These are phyloP conservation scores for Kwoniella mangroviensis DNA, from an alignment of 768 basidiomycete species.

Conservation along the genomic window DNA sequence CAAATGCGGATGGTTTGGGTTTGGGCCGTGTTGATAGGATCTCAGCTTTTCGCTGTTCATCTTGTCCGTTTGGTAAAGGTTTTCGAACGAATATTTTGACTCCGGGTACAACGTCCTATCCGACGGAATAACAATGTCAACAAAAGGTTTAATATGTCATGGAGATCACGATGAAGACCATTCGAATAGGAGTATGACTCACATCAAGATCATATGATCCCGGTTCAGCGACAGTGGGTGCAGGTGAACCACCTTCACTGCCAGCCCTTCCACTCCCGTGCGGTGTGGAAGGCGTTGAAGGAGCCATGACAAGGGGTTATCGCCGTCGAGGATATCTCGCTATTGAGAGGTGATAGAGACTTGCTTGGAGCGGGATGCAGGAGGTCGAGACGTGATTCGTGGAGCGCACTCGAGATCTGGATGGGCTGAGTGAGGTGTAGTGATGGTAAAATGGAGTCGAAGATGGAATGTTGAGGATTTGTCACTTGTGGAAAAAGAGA, in stretches of 20 bases:
- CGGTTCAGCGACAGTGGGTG: conserved; percentile 46
- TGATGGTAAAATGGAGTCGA: background rate
- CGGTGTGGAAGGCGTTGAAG: conserved; percentile 49
- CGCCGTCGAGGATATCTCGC: conserved; percentile 20
- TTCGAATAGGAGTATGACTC: conserved; percentile 15
- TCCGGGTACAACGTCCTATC: conserved; percentile 82
- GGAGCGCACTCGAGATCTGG: background rate
- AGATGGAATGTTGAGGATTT: background rate
- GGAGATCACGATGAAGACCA: background rate
- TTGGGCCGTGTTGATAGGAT: conserved; percentile 93
- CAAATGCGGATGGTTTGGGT: conserved; percentile 61
- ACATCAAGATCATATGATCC: conserved; percentile 52
- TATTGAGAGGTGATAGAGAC: background rate
- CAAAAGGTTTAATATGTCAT: background rate
- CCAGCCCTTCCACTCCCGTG: conserved; percentile 30
- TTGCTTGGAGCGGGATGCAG: conserved; percentile 11
- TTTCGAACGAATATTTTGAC: conserved; percentile 94
- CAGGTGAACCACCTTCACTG: conserved; percentile 50
- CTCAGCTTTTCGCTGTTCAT: conserved; percentile 92
- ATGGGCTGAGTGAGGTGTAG: background rate
- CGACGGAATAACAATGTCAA: background rate
- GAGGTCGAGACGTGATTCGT: background rate
- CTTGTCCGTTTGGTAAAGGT: conserved; percentile 71
- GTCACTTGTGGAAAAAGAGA: background rate
- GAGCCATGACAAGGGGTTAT: conserved; percentile 40